phyloP scores from a whole-genome alignment of 768 basidiomycete genomes.

The Pleurotus giganteus region DNA sequence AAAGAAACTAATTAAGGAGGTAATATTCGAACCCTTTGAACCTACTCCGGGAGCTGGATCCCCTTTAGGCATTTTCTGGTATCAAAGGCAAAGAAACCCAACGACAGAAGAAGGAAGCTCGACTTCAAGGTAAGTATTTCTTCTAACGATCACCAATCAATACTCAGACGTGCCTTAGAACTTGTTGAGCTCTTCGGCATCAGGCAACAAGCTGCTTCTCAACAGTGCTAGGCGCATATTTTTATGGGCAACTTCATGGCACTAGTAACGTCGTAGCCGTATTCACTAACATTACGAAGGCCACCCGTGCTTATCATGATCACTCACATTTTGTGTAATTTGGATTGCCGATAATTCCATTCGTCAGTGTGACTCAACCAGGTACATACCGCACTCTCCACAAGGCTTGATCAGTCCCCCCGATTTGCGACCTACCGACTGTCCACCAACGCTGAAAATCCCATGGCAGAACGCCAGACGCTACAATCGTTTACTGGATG shows the following conservation, averaged over 20 bases:
- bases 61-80: constrained; percentile 76
- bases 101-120: constrained; percentile 75
- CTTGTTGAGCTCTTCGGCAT: constrained; percentile 58
- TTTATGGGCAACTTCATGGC: too few species aligned
- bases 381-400: too few species aligned
- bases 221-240: neutral
- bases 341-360: neutral
- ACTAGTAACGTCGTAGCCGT: too few species aligned
- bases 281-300: too few species aligned
- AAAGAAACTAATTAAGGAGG: constrained; percentile 76
- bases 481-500: constrained; percentile 30
- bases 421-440: neutral
- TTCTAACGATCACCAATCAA: neutral
- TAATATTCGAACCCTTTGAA: constrained; percentile 19
- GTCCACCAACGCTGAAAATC: neutral
- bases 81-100: constrained; percentile 74
- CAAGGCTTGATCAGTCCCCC: too few species aligned
- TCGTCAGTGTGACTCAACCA: neutral
- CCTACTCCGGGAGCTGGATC: neutral
- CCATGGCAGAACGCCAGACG: neutral
- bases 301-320: neutral
- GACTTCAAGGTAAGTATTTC: constrained; percentile 62
- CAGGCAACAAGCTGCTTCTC: constrained; percentile 24
- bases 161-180: constrained; percentile 34
- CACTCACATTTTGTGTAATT: too few species aligned